phyloP scores from a whole-genome alignment of 495 filamentous ascomycete genomes.

The Copromyces sp. region DNA sequence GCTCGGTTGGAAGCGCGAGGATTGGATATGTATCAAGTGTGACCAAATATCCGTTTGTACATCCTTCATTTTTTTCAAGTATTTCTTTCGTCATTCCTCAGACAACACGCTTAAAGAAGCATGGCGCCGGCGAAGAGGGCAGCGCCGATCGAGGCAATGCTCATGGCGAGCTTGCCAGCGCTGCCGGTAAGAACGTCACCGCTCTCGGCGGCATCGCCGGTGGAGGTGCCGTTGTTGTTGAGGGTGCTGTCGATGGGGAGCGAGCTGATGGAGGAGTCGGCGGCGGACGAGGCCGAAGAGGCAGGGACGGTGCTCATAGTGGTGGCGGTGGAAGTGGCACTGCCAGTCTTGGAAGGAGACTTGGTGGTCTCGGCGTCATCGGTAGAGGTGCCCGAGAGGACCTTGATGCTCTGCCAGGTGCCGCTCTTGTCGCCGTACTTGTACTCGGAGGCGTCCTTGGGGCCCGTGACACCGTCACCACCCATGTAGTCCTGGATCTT shows the following conservation, averaged over 20 bases:
- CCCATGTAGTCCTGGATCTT: constrained; percentile 81
- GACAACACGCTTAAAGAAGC: constrained; percentile 14
- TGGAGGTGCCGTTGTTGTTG: background rate
- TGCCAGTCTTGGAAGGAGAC: constrained; percentile 13
- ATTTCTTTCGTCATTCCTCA: background rate
- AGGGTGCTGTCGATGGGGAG: constrained; percentile 1
- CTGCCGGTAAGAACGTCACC: constrained; percentile 8
- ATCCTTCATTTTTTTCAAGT: background rate
- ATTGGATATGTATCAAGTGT: background rate
- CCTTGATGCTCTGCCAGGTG: constrained; percentile 65
- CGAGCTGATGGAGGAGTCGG: constrained; percentile 7
- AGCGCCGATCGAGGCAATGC: constrained; percentile 14
- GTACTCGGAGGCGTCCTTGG: constrained; percentile 53
- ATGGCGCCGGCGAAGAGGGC: constrained; percentile 20
- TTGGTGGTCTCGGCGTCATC: constrained; percentile 42
- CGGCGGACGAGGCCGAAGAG: background rate
- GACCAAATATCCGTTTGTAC: background rate
- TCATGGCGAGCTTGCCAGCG: constrained; percentile 13
- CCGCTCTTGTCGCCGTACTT: constrained; percentile 63
- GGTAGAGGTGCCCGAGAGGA: constrained; percentile 58
- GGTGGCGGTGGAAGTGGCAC: constrained; percentile 13
- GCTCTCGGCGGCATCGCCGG: background rate
- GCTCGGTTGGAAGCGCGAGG: constrained; percentile 1
- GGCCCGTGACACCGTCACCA: constrained; percentile 47
- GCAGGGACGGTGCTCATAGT: constrained; percentile 8